A percentile compares a stretch with the other conserved stretches of the same genome.
These are phyloP conservation scores for Claviceps sp. DNA, from an alignment of 2,329 filamentous ascomycete genomes.

Conservation along the genomic window DNA sequence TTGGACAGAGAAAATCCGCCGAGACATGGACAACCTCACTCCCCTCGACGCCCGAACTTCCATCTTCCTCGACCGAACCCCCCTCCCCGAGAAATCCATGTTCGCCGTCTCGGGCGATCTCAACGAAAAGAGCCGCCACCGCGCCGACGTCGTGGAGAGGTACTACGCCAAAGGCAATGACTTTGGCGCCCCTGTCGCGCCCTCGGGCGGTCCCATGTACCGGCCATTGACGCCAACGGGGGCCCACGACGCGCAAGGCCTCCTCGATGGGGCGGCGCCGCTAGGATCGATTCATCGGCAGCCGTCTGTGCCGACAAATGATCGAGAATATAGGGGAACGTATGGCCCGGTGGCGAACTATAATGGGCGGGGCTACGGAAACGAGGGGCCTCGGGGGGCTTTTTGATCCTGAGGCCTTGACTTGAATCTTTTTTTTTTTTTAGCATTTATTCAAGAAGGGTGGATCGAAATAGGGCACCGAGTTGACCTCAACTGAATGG, in stretches of 20 bases:
- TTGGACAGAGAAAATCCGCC: slow-evolving; percentile 56
- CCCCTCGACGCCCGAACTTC: slow-evolving; percentile 79
- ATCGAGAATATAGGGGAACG: slow-evolving; percentile 6
- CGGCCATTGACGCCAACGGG: slow-evolving; percentile 25
- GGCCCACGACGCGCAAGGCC: slow-evolving; percentile 22
- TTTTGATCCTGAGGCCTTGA: neutral
- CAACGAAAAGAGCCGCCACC: slow-evolving; percentile 20
- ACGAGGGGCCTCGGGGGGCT: neutral
- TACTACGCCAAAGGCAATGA: slow-evolving; percentile 15
- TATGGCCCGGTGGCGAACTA: slow-evolving; percentile 9
- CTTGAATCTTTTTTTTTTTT: too few species aligned
- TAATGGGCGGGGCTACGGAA: slow-evolving; percentile 1
- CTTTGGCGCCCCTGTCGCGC: slow-evolving; percentile 10
- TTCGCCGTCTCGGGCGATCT: slow-evolving; percentile 29
- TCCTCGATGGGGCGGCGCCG: slow-evolving; percentile 28
- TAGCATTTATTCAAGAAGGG: too few species aligned
- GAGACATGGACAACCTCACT: slow-evolving; percentile 70
- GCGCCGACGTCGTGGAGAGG: slow-evolving; percentile 21
- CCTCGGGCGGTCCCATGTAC: slow-evolving; percentile 16
- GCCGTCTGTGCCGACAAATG: neutral
- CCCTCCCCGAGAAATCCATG: slow-evolving; percentile 23
- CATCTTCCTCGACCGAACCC: slow-evolving; percentile 52
- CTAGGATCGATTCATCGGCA: slow-evolving; percentile 17
- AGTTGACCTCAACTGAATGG: neutral
- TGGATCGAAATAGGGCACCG: too few species aligned